Percentiles rank a stretch among this genome's conserved stretches.
phyloP scores from a whole-genome alignment of 1,284 basidiomycete genomes.

The Xerocomus nothofagi region DNA sequence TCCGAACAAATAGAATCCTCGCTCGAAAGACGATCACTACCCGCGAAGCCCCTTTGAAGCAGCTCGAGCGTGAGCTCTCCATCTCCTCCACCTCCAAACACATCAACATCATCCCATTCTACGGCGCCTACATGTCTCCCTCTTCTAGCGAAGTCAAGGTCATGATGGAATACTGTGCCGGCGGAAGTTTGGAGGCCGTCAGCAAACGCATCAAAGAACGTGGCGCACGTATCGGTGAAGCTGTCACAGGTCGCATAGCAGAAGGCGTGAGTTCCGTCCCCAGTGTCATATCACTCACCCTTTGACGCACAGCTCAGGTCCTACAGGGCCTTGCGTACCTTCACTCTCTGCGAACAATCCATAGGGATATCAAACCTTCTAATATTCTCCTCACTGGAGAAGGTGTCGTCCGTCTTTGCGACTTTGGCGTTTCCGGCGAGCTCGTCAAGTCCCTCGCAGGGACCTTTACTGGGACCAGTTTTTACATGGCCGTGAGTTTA shows the following conservation, averaged over 20 bases:
- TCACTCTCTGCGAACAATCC: slow-evolving; percentile 89
- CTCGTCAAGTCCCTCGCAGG: slow-evolving; percentile 88
- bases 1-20: slow-evolving; percentile 75
- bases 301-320: slow-evolving; percentile 50
- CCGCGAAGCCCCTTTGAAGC: slow-evolving; percentile 89
- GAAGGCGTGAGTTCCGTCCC: slow-evolving; percentile 66
- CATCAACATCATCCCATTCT: slow-evolving; percentile 89
- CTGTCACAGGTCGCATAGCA: slow-evolving; percentile 88
- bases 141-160: slow-evolving; percentile 94
- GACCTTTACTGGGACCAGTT: slow-evolving; percentile 95
- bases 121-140: slow-evolving; percentile 93
- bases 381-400: slow-evolving; percentile 88
- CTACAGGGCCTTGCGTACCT: slow-evolving; percentile 92
- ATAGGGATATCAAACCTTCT: slow-evolving; percentile 97
- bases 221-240: slow-evolving; percentile 84
- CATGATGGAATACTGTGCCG: slow-evolving; percentile 94
- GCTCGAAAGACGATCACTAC: slow-evolving; percentile 97
- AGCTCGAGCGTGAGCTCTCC: slow-evolving; percentile 89
- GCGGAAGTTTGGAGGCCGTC: slow-evolving; percentile 84
- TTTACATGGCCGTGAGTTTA: slow-evolving; percentile 93
- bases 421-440: slow-evolving; percentile 97
- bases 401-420: slow-evolving; percentile 89
- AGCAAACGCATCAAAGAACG: slow-evolving; percentile 83
- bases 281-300: slow-evolving; percentile 7
- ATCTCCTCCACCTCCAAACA: slow-evolving; percentile 88